A percentile compares a stretch with the other conserved stretches of the same genome.
phyloP scores from a whole-genome alignment of 805 yeast species.

The Kodamaea fukazawae region DNA sequence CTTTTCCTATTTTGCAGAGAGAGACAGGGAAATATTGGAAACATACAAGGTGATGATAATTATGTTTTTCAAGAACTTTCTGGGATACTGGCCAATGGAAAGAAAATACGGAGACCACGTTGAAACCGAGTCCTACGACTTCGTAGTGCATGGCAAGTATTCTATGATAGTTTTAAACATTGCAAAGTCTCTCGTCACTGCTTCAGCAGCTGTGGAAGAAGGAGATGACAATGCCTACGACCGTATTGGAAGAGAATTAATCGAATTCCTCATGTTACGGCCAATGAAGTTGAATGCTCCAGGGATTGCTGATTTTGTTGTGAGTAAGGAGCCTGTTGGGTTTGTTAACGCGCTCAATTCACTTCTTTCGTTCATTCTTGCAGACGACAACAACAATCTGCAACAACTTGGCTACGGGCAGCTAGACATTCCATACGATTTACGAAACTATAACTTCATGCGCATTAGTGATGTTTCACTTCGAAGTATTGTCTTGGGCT shows the following conservation, averaged over 20 bases:
- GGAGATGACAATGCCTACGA: slow-evolving; percentile 13
- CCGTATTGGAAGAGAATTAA: slow-evolving; percentile 19
- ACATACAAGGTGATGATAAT: slow-evolving; percentile 23
- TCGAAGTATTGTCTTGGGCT: slow-evolving; percentile 56
- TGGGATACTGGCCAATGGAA: slow-evolving; percentile 53
- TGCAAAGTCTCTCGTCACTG: slow-evolving; percentile 32
- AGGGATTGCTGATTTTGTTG: slow-evolving; percentile 37
- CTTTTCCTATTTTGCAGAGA: slow-evolving; percentile 26
- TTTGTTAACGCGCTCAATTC: slow-evolving; percentile 61
- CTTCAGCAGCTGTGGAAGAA: neutral
- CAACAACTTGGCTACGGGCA: slow-evolving; percentile 12
- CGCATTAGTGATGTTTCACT: slow-evolving; percentile 55
- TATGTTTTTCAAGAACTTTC: slow-evolving; percentile 51
- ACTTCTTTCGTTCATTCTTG: slow-evolving; percentile 47
- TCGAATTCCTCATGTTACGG: slow-evolving; percentile 28
- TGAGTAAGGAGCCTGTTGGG: slow-evolving; percentile 50
- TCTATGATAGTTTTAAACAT: slow-evolving; percentile 45
- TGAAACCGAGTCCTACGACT: slow-evolving; percentile 52
- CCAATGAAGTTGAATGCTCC: slow-evolving; percentile 21
- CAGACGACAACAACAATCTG: slow-evolving; percentile 26
- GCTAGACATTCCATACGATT: too few species aligned
- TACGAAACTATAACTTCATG: too few species aligned
- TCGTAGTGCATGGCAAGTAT: slow-evolving; percentile 48
- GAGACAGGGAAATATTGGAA: slow-evolving; percentile 13
- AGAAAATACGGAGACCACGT: slow-evolving; percentile 72